Base-by-base conservation (phyloP, 768 basidiomycete genomes). In the Coprinopsis sp. region DNA sequence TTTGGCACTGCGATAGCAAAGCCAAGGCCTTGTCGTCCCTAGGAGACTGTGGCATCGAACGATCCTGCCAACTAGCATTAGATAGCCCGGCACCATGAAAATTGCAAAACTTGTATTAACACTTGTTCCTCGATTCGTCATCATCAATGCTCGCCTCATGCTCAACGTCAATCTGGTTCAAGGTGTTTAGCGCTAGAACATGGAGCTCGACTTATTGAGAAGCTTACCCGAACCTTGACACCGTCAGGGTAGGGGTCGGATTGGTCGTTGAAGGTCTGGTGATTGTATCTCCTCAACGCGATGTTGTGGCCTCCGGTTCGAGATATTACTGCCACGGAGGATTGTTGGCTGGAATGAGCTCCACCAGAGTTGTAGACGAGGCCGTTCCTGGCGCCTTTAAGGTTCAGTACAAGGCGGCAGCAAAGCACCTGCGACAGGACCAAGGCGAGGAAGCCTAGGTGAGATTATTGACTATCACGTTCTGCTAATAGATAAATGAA, bases 401-500 rank as follows among this genome's bases (percentile, higher is more conserved):
- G 43, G 21, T 51, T 51, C 40, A 54, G 25, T 4, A 54, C 52
- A 36, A 54, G 43, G 16, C 52, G 49, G 22, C 52, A 54, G 43
- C 49, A 54, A 23, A 54, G 49, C 11, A 48, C 49, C 19, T 54
- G 52, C 18, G 52, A 54, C 12, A 54, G 42, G 24, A 54, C 37
- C 28, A 54, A 43, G 8, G 49, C 52, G 31, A 54, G 43, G 47
- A 46, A 54, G 23, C 49, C 49, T 54, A 19, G 33, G 18, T 11
- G 7, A 30, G 11, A 10, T 18, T 27, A 11, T 4, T 37, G 34
- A 23, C 23, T 6, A 14, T 12, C 4, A 33, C 13, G 22, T 18
- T n/a, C n/a, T n/a, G n/a, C n/a, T n/a, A n/a, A n/a, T n/a, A n/a
- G n/a, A 12, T 6, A 8, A 33, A 6, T 7, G 22, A 43, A 21